Conservation (phyloP, 2,329 filamentous ascomycete genomes). For the Fusarium piperis region DNA sequence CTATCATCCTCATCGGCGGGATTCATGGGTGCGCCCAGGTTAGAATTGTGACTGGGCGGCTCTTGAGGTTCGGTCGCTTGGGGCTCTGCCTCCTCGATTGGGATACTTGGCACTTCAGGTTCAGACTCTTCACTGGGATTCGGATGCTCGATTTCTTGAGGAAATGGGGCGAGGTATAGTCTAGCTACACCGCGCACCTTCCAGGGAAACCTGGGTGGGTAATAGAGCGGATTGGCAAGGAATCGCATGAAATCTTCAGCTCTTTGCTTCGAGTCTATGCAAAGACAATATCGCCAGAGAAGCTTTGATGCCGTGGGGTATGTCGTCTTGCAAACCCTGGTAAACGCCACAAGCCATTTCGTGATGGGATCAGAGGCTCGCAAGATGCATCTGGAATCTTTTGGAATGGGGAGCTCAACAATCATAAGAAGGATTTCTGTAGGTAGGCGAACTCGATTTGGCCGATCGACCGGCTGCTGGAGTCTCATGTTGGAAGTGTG, state of each 20-base stretch:
- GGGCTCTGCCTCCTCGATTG: neutral
- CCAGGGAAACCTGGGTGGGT: neutral
- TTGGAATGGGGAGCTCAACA: conserved; percentile 4
- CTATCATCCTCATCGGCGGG: neutral
- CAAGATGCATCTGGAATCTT: neutral
- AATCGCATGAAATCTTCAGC: neutral
- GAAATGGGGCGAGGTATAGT: conserved; percentile 7
- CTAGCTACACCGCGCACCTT: neutral
- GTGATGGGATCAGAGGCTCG: conserved; percentile 4
- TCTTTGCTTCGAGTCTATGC: conserved; percentile 6
- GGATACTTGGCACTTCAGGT: neutral
- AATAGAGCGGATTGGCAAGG: neutral
- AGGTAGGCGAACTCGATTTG: neutral
- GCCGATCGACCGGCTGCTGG: neutral
- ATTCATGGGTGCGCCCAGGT: neutral
- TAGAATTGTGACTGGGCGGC: neutral
- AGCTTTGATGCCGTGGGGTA: conserved; percentile 2
- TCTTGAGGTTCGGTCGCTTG: too few relatives aligned
- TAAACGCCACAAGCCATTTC: conserved; percentile 15
- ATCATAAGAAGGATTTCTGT: conserved; percentile 23
- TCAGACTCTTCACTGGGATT: neutral
- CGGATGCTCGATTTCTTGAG: neutral
- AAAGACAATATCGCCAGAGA: conserved; percentile 21
- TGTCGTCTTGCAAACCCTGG: conserved; percentile 7
- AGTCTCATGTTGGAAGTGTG: neutral